Conservation (phyloP, 371 early-diverging fungal species). For the Saksenaea oblongispora region DNA sequence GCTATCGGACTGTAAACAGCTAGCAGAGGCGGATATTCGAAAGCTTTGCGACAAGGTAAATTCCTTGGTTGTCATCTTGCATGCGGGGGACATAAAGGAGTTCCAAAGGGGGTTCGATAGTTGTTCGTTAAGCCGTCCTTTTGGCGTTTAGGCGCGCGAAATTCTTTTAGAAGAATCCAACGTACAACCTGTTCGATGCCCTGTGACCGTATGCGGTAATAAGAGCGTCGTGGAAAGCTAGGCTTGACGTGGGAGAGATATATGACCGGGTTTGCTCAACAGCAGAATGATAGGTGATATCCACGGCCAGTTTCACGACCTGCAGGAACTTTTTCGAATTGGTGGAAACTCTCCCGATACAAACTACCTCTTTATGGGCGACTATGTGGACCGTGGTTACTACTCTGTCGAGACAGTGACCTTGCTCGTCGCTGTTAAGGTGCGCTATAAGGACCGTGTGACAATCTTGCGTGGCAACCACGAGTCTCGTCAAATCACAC, state of each 20-base stretch:
- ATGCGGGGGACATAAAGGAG: not conserved
- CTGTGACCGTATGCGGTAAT: constrained; percentile 95
- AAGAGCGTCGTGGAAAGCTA: not conserved
- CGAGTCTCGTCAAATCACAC: constrained; percentile 98
- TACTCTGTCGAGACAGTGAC: constrained; percentile 98
- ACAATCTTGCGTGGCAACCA: constrained; percentile 99
- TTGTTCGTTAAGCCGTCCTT: constrained; percentile 5
- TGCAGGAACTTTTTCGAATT: constrained; percentile 96
- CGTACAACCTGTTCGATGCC: constrained; percentile 92
- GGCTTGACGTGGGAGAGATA: constrained; percentile 1
- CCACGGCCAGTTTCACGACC: constrained; percentile 99
- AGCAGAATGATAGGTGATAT: constrained; percentile 67
- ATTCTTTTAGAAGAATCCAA: constrained; percentile 94
- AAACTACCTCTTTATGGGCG: constrained; percentile 99
- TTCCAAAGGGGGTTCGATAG: not conserved
- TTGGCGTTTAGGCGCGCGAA: constrained; percentile 77
- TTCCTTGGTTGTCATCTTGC: not conserved
- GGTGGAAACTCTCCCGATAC: constrained; percentile 98
- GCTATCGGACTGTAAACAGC: constrained; percentile 87
- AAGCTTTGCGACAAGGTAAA: constrained; percentile 92
- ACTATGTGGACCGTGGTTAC: constrained; percentile 99
- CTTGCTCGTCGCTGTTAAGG: constrained; percentile 92
- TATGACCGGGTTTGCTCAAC: constrained; percentile 6
- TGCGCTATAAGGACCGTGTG: constrained; percentile 96
- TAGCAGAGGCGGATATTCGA: constrained; percentile 93